Evolutionary conservation across 2,329 filamentous ascomycete genomes (phyloP).

Genomic region (Aphanoascus verrucosus): DNA sequence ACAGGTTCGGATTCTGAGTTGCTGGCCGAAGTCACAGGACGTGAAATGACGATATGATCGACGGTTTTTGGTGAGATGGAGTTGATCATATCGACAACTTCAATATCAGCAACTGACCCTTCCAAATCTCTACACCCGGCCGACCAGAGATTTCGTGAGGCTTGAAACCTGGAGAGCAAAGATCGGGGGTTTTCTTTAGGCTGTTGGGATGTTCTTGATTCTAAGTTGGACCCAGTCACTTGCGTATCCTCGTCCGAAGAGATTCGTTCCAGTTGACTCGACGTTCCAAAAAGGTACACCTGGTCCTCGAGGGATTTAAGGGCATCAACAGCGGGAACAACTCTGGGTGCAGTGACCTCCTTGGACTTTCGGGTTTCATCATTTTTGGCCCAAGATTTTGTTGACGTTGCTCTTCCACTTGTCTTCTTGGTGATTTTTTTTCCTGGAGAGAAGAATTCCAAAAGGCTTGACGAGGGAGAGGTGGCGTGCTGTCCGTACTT

Average conservation of each 20-base stretch:
- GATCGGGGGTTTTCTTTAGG: background rate
- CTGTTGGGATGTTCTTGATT: background rate
- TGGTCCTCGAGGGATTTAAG: slow-evolving; percentile 55
- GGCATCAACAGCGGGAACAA: slow-evolving; percentile 61
- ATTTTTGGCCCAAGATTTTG: slow-evolving; percentile 34
- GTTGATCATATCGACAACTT: slow-evolving; percentile 50
- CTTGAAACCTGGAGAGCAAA: slow-evolving; percentile 18
- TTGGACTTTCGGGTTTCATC: slow-evolving; percentile 31
- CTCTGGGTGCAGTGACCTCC: slow-evolving; percentile 43
- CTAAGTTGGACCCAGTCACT: background rate
- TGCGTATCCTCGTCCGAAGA: background rate
- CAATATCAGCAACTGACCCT: slow-evolving; percentile 53
- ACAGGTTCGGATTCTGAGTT: background rate
- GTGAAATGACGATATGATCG: background rate
- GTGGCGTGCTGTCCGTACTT: slow-evolving; percentile 45
- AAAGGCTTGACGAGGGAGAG: slow-evolving; percentile 29
- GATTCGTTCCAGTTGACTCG: slow-evolving; percentile 60
- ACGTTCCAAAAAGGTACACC: slow-evolving; percentile 75
- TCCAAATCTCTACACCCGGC: slow-evolving; percentile 56
- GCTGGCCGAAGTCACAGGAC: background rate
- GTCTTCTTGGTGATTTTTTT: slow-evolving; percentile 17
- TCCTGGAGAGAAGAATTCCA: slow-evolving; percentile 39
- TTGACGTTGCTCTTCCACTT: slow-evolving; percentile 22
- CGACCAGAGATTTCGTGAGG: slow-evolving; percentile 52
- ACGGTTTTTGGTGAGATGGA: slow-evolving; percentile 21